Evolutionary conservation across 164 flowering plant genomes (phyloP).

Genomic region (Magnolia officinalis): DNA sequence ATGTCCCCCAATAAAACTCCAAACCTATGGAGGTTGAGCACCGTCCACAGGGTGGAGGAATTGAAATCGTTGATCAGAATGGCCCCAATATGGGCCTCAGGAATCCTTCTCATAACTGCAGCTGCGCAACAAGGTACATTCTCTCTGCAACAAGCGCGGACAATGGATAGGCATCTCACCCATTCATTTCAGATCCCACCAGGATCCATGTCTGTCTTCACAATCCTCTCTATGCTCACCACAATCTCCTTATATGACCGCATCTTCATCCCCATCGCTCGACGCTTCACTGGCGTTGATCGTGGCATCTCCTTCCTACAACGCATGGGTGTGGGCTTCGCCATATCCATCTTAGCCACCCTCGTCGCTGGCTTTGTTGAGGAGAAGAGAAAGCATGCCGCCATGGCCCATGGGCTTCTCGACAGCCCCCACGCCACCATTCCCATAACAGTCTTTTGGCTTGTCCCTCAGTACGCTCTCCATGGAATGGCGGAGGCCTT

Average conservation of each 20-base stretch:
- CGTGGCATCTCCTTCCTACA: constrained; percentile 71
- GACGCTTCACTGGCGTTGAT: constrained; percentile 63
- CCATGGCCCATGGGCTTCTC: constrained; percentile 34
- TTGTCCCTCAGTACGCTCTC: constrained; percentile 63
- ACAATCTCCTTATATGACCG: constrained; percentile 71
- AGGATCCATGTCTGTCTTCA: constrained; percentile 76
- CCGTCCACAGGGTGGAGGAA: constrained; percentile 81
- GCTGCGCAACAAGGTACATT: constrained; percentile 72
- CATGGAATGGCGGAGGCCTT: constrained; percentile 81
- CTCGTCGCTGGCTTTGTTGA: constrained; percentile 69
- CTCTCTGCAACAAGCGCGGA: constrained; percentile 69
- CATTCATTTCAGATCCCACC: constrained; percentile 69
- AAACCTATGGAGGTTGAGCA: constrained; percentile 62
- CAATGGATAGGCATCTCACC: constrained; percentile 66
- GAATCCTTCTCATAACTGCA: constrained; percentile 67
- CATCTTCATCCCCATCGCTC: constrained; percentile 42
- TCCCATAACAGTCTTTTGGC: constrained; percentile 68
- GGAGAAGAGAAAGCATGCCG: constrained; percentile 47
- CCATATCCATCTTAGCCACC: constrained; percentile 59
- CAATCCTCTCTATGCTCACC: constrained; percentile 49
- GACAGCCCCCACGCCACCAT: constrained; percentile 24
- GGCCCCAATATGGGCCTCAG: constrained; percentile 89
- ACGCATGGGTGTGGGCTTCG: constrained; percentile 73
- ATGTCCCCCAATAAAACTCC: constrained; percentile 25
- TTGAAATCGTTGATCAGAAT: constrained; percentile 67